Conservation (phyloP, 2,329 filamentous ascomycete species). For the Verticillium dahliae region DNA sequence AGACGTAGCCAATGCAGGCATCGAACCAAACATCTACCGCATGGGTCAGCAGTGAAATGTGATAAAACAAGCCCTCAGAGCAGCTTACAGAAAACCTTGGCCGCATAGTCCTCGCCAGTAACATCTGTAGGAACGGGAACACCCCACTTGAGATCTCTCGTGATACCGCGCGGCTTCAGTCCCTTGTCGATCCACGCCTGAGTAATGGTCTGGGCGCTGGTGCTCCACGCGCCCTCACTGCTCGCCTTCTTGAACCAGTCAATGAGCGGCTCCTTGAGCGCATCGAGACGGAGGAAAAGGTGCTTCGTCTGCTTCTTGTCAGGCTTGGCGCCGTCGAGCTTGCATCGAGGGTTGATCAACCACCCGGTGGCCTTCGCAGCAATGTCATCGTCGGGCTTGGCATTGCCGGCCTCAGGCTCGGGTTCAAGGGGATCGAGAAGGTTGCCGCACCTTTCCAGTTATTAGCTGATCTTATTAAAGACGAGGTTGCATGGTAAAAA, state of each 20-base stretch:
- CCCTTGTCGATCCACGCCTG: conserved; percentile 79
- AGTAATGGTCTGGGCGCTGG: conserved; percentile 70
- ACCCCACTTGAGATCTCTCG: conserved; percentile 89
- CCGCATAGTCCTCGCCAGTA: conserved; percentile 44
- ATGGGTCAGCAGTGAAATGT: not conserved
- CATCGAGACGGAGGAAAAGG: conserved; percentile 81
- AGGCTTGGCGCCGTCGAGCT: conserved; percentile 79
- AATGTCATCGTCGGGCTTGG: conserved; percentile 19
- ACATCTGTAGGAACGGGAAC: conserved; percentile 45
- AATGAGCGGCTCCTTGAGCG: conserved; percentile 69
- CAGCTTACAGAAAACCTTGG: conserved; percentile 60
- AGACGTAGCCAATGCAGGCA: conserved; percentile 60
- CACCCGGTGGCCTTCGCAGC: conserved; percentile 31
- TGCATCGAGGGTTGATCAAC: conserved; percentile 81
- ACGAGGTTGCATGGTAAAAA: no score
- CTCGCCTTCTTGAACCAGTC: conserved; percentile 71
- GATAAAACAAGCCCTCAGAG: not conserved
- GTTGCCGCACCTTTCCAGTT: conserved; percentile 52
- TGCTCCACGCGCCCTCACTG: conserved; percentile 68
- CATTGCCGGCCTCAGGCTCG: conserved; percentile 25
- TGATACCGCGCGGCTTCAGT: conserved; percentile 80
- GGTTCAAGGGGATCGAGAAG: conserved; percentile 64
- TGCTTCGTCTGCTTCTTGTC: conserved; percentile 81
- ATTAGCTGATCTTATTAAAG: no score
- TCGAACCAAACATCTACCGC: conserved; percentile 48